Conservation (phyloP, 2,329 filamentous ascomycete genomes). For the Colletotrichum truncatum region DNA sequence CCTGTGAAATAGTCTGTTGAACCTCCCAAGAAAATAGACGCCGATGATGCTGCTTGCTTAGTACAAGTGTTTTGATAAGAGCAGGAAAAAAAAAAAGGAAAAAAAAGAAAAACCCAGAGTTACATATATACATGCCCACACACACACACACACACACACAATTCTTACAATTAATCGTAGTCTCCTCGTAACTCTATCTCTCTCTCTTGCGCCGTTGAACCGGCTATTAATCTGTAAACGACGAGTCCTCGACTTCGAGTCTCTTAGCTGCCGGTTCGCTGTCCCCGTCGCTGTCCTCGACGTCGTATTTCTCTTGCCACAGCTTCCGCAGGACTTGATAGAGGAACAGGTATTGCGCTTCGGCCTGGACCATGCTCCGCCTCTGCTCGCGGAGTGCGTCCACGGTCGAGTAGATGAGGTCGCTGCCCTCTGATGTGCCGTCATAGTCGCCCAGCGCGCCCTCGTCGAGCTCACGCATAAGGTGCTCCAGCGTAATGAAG, state of each 20-base stretch:
- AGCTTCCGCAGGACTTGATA: slow-evolving; percentile 85
- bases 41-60: not conserved
- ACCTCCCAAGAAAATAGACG: no score
- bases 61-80: not conserved
- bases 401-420: slow-evolving; percentile 82
- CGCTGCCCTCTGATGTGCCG: slow-evolving; percentile 46
- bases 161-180: slow-evolving; percentile 4
- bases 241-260: slow-evolving; percentile 56
- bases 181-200: not conserved
- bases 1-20: not conserved
- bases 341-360: slow-evolving; percentile 85
- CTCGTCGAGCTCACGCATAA: slow-evolving; percentile 81
- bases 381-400: slow-evolving; percentile 85
- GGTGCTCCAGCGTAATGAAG: slow-evolving; percentile 94
- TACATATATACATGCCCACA: no score
- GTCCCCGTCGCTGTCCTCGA: slow-evolving; percentile 41
- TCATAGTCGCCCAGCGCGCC: slow-evolving; percentile 70
- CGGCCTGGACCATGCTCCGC: slow-evolving; percentile 94
- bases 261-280: slow-evolving; percentile 62
- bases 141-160: no score
- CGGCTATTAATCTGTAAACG: slow-evolving; percentile 44
- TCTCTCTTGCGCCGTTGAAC: not conserved
- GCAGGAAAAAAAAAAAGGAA: slow-evolving; percentile 14
- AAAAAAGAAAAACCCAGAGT: slow-evolving; percentile 17
- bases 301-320: slow-evolving; percentile 73